These are phyloP conservation scores for Nemania sp. DNA, from an alignment of 2,329 filamentous ascomycete species.

Conservation along the genomic window DNA sequence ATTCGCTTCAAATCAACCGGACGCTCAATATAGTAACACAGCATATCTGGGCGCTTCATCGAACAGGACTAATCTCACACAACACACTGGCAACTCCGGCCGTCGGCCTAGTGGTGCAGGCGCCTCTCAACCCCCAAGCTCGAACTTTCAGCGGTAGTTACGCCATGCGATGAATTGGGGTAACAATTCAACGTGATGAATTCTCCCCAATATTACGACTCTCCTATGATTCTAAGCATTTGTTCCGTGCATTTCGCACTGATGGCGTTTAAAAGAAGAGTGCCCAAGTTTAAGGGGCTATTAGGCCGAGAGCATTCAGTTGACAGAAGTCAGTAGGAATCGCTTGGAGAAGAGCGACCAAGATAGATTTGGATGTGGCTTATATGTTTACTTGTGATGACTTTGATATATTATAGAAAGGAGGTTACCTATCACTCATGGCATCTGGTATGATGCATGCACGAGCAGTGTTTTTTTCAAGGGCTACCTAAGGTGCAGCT, in stretches of 20 bases:
- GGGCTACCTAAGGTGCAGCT: not conserved
- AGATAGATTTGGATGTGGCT: conserved; percentile 13
- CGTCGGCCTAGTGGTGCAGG: conserved; percentile 31
- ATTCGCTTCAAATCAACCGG: conserved; percentile 27
- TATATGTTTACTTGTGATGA: conserved; percentile 5
- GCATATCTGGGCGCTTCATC: conserved; percentile 38
- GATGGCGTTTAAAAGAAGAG: conserved; percentile 32
- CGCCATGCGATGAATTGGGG: conserved; percentile 3
- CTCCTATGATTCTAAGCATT: conserved; percentile 17
- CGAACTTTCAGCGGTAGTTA: conserved; percentile 40
- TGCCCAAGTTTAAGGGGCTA: not conserved
- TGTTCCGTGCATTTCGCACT: conserved; percentile 25
- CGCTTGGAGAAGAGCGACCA: not conserved
- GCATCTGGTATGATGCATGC: conserved; percentile 20
- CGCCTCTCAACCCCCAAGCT: conserved; percentile 26
- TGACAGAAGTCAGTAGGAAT: not conserved
- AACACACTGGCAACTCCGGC: conserved; percentile 6
- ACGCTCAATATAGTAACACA: conserved; percentile 30
- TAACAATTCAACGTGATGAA: not conserved
- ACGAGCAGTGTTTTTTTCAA: not conserved
- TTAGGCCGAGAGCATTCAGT: not conserved
- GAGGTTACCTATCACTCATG: not conserved
- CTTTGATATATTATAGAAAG: conserved; percentile 19
- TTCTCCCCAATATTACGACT: conserved; percentile 11
- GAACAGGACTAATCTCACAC: conserved; percentile 27